These are phyloP conservation scores for Anthostomella pinea DNA, from an alignment of 2,329 filamentous ascomycete genomes.

Conservation along the genomic window DNA sequence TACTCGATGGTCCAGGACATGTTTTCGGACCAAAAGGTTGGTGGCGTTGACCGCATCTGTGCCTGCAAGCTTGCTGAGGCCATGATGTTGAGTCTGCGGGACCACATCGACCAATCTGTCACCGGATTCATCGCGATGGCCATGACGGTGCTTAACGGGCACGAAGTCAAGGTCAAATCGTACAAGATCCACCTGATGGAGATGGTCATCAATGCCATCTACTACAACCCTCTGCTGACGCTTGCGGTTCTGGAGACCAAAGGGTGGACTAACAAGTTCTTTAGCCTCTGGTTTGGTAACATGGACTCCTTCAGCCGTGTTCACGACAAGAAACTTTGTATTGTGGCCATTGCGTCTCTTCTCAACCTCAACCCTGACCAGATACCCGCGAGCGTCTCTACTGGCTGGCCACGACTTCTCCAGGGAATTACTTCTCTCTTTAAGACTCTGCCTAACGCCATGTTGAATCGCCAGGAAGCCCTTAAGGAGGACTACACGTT, in stretches of 20 bases:
- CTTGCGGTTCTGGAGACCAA: slow-evolving; percentile 87
- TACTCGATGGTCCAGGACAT: slow-evolving; percentile 94
- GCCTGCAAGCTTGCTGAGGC: slow-evolving; percentile 97
- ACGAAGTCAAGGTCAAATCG: slow-evolving; percentile 83
- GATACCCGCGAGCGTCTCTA: slow-evolving; percentile 87
- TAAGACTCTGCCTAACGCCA: slow-evolving; percentile 80
- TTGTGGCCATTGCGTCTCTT: slow-evolving; percentile 85
- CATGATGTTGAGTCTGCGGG: slow-evolving; percentile 92
- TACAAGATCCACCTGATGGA: slow-evolving; percentile 97
- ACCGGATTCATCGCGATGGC: slow-evolving; percentile 85
- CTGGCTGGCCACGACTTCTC: slow-evolving; percentile 90
- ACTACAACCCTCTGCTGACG: slow-evolving; percentile 88
- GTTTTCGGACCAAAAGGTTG: slow-evolving; percentile 88
- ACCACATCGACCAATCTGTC: slow-evolving; percentile 83
- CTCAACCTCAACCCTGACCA: slow-evolving; percentile 76
- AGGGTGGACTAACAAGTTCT: slow-evolving; percentile 98
- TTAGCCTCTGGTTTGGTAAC: slow-evolving; percentile 95
- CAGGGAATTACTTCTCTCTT: slow-evolving; percentile 87
- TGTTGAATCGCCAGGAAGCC: slow-evolving; percentile 90
- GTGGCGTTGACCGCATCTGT: slow-evolving; percentile 91
- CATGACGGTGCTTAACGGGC: slow-evolving; percentile 74
- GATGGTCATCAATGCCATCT: slow-evolving; percentile 96
- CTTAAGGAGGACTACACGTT: slow-evolving; percentile 82
- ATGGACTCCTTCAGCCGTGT: slow-evolving; percentile 92
- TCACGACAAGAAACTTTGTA: slow-evolving; percentile 98